A percentile compares a stretch with the other conserved stretches of the same genome.
Evolutionary conservation across 768 basidiomycete species (phyloP).

Genomic region (Hemileccinum impolitum): DNA sequence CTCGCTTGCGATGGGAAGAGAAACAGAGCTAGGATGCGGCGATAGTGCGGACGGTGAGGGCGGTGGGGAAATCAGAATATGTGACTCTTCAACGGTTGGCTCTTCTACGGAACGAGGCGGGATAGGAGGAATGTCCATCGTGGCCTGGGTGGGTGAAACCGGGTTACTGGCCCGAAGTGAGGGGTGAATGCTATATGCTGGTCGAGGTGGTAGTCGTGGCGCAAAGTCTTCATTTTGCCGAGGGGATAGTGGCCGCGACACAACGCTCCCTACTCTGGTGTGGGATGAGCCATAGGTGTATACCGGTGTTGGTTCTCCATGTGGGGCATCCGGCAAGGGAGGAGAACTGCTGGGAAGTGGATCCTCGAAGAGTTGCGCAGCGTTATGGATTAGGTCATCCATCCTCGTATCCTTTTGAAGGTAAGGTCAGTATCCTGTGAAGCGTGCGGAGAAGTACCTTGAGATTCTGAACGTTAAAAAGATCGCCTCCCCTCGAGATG

Average conservation of each 20-base stretch:
- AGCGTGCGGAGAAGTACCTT: constrained; percentile 57
- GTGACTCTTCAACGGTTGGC: constrained; percentile 10
- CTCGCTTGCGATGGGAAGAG: constrained; percentile 11
- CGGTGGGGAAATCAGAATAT: constrained; percentile 11
- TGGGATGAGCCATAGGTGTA: constrained; percentile 68
- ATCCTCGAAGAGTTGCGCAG: constrained; percentile 61
- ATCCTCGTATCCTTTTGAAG: constrained; percentile 60
- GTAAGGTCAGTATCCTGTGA: constrained; percentile 23
- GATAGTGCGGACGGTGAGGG: constrained; percentile 20
- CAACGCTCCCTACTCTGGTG: constrained; percentile 58
- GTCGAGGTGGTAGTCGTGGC: constrained; percentile 65
- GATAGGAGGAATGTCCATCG: constrained; percentile 29
- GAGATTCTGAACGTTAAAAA: constrained; percentile 67
- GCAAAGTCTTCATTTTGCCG: constrained; percentile 61
- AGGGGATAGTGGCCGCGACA: constrained; percentile 22
- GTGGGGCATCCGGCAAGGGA: constrained; percentile 70
- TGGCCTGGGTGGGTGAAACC: constrained; percentile 45
- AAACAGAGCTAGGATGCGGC: constrained; percentile 8
- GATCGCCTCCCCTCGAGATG: constrained; percentile 71
- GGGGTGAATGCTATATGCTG: constrained; percentile 74
- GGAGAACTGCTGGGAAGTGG: constrained; percentile 53
- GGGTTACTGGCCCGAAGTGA: constrained; percentile 53
- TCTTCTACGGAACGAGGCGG: constrained; percentile 29
- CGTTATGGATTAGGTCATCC: constrained; percentile 80
- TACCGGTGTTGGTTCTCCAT: constrained; percentile 55